Evolutionary conservation across 257 asterid genomes (phyloP).

Genomic region (Plantago ovata): DNA sequence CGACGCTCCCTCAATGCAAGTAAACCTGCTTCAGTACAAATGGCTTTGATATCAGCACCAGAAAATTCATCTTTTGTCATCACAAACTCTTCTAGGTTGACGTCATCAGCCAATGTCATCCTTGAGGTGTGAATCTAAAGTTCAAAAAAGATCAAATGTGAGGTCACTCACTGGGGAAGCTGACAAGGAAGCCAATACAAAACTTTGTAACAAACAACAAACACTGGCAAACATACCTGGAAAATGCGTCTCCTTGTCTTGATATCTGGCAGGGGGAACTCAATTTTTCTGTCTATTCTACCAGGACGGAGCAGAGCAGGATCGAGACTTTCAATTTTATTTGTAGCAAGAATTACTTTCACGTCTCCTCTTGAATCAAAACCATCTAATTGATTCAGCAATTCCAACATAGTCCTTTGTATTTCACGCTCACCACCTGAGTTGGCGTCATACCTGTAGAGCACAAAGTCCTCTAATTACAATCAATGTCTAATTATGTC

Average conservation of each 20-base stretch:
- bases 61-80: constrained; percentile 94
- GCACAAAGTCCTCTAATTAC: constrained; percentile 13
- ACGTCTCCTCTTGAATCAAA: constrained; percentile 96
- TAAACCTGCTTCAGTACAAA: constrained; percentile 94
- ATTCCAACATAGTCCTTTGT: constrained; percentile 92
- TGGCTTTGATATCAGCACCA: constrained; percentile 95
- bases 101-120: constrained; percentile 90
- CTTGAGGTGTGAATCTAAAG: constrained; percentile 83
- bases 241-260: constrained; percentile 84
- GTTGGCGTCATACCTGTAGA: constrained; percentile 80
- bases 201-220: constrained; percentile 2
- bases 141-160: constrained; percentile 17
- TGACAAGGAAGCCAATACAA: not conserved
- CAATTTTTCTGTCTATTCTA: constrained; percentile 84
- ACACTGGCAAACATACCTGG: constrained; percentile 43
- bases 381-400: constrained; percentile 87
- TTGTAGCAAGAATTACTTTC: constrained; percentile 89
- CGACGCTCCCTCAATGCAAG: constrained; percentile 91
- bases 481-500: not conserved
- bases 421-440: constrained; percentile 98
- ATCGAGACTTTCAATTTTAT: constrained; percentile 83
- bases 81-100: constrained; percentile 87
- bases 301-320: constrained; percentile 95
- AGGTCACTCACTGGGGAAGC: not conserved
- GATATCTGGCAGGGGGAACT: constrained; percentile 88